Evolutionary conservation across 2,329 filamentous ascomycete species (phyloP), one percentile per base, ranked within the genome.

Genomic region (Nemania diffusa): DNA sequence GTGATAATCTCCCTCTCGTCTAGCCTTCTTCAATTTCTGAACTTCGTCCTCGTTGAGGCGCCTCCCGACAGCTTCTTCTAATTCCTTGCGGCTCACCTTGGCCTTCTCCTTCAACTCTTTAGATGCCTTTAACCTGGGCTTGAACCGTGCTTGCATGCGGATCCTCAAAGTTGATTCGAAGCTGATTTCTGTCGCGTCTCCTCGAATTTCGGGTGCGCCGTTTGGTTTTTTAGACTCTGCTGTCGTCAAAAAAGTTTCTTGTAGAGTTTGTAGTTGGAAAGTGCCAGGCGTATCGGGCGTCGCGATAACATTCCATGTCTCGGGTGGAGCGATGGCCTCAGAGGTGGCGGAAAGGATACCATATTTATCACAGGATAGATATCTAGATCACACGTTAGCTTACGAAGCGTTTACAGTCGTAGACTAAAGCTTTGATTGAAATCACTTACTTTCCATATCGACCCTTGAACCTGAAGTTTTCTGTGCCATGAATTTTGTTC

Each of bases 61-160:
- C 68, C 94, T 82, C 0, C 94, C 94, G 0, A 91, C 93, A 2
- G 91, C 90, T 52, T 89, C 90, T 81, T 97, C 94, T 53, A 97
- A 82, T 80, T 97, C 93, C 75, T 91, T 91, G 69, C 92, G 86
- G 75, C 90, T 95, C 64, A 99, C 92, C 83, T 95, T 97, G 74
- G 95, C 90, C 72, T 87, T 86, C 0, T 92, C 91, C 82, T 92
- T 96, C 71, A 93, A 92, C 77, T 94, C 93, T 81, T 94, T 97
- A 0, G 85, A 88, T 9, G 91, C 91, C 79, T 91, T 92, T 52
- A 96, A 80, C 69, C 87, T 87, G 8, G 95, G 94, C 84, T 97
- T 97, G 83, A 97, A 98, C 57, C 92, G 86, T 24, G 95, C 93
- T 82, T 98, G 95, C 94, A 98, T 97, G 61, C 94, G 91, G 74